Evolutionary conservation across 345 rosid species (phyloP), one percentile per base, ranked within the genome.

Genomic region (Salix brachista): DNA sequence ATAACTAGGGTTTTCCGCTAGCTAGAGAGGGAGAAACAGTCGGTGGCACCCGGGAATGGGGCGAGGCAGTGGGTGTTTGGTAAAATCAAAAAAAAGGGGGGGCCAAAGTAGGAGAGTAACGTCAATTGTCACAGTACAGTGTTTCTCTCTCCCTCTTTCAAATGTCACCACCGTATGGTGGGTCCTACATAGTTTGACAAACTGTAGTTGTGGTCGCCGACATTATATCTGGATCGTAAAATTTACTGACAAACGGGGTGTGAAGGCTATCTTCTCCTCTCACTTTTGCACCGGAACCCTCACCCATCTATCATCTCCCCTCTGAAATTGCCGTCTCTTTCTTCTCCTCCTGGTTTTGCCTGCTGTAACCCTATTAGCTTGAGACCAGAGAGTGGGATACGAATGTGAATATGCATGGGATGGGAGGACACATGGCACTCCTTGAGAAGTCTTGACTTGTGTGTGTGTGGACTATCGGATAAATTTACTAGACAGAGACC

Each of bases 141-240:
- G 17, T 46, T 10, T 44, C 3, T 56, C 4, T 56, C 23, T 56
- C 8, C 8, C 3, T 56, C 11, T 9, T 8, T 9, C 14, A 9
- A 8, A n/a, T 4, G 28, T n/a, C 62, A 8, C 62, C 62, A 3
- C 62, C 4, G 25, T 9, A 56, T 56, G 5, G 62, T 67, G 77
- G 83, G 81, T 11, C 83, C 81, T 54, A 26, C 26, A 1, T 13
- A 13, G 19, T 75, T 77, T 74, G 86, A 71, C 79, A 61, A 71
- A 39, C 44, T 77, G 83, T 44, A 3, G 72, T 23, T 67, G 8
- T 50, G 25, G 65, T 80, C 83, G 50, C 83, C 86, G 86, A 83
- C 86, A 83, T 1, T 42, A 80, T 80, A 69, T 58, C 64, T 41
- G 50, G 60, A 32, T 19, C 72, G 65, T 54, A 64, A 80, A 83